These are phyloP conservation scores for Rhodotorula graminis DNA, from an alignment of 768 basidiomycete genomes.

Conservation along the genomic window DNA sequence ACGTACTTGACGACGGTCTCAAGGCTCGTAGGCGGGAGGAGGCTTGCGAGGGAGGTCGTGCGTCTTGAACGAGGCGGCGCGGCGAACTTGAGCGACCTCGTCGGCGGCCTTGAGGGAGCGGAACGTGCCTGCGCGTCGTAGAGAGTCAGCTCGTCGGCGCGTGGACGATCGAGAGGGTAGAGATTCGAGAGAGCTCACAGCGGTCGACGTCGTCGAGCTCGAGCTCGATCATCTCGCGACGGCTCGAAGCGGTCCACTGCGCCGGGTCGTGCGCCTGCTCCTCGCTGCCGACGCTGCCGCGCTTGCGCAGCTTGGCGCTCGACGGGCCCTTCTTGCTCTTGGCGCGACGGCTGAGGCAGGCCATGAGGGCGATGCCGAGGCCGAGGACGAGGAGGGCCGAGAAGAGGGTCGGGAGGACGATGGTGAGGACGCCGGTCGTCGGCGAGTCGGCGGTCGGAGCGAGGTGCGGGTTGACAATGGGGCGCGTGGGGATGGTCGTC, in stretches of 20 bases:
- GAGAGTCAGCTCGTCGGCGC: neutral
- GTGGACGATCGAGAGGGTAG: neutral
- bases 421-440: neutral
- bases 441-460: neutral
- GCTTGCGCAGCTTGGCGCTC: neutral
- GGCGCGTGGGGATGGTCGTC: neutral
- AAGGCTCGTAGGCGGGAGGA: constrained; percentile 1
- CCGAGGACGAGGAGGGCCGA: neutral
- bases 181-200: neutral
- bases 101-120: neutral
- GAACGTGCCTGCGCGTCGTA: neutral
- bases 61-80: neutral
- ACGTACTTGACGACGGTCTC: neutral
- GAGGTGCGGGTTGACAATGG: neutral
- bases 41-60: constrained; percentile 3
- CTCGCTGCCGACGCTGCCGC: neutral
- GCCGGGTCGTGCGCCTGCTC: neutral
- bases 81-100: neutral
- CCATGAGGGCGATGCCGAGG: neutral
- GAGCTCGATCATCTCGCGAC: neutral
- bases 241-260: neutral
- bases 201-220: neutral
- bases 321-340: neutral
- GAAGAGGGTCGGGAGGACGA: constrained; percentile 5
- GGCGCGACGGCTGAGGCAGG: neutral